Evolutionary conservation across 768 basidiomycete genomes (phyloP).

Genomic region (Psilocybe cubensis): DNA sequence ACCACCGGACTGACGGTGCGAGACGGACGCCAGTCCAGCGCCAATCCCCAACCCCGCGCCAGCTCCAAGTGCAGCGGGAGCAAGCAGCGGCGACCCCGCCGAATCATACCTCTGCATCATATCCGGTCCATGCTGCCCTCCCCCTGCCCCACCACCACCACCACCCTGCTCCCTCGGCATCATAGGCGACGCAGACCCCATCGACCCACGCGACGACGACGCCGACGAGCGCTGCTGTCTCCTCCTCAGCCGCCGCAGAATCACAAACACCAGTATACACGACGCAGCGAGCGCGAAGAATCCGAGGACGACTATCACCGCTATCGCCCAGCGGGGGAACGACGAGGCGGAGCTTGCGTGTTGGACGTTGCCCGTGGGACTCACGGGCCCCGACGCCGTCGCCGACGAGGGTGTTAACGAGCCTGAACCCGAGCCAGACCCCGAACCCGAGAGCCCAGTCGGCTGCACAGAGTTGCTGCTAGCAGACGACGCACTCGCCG

Average conservation of each 20-base stretch:
- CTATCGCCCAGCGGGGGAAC: slow-evolving; percentile 92
- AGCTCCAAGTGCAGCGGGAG: slow-evolving; percentile 16
- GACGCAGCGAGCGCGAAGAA: slow-evolving; percentile 79
- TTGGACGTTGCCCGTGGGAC: slow-evolving; percentile 51
- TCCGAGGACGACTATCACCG: slow-evolving; percentile 85
- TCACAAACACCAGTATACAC: slow-evolving; percentile 70
- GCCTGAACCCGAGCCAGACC: no score
- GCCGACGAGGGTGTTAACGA: slow-evolving; percentile 53
- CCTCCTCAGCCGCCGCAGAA: slow-evolving; percentile 69
- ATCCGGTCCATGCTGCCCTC: slow-evolving; percentile 12
- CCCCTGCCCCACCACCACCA: no score
- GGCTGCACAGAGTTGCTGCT: no score
- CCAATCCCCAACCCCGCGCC: slow-evolving; percentile 11
- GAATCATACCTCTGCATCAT: slow-evolving; percentile 27
- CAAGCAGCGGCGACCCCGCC: slow-evolving; percentile 32
- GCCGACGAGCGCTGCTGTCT: slow-evolving; percentile 43
- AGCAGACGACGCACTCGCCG: slow-evolving; percentile 27
- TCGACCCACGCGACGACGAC: slow-evolving; percentile 69
- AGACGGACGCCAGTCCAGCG: slow-evolving; percentile 11
- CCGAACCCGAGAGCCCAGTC: no score
- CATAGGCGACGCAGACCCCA: slow-evolving; percentile 84
- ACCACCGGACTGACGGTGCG: slow-evolving; percentile 7
- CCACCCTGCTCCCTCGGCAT: slow-evolving; percentile 56
- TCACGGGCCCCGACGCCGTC: slow-evolving; percentile 21
- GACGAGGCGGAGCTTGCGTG: slow-evolving; percentile 30